Percentiles rank a stretch among this genome's conserved stretches.
phyloP scores from a whole-genome alignment of 108 stramenopile genomes.

The Poteriospumella lacustris region DNA sequence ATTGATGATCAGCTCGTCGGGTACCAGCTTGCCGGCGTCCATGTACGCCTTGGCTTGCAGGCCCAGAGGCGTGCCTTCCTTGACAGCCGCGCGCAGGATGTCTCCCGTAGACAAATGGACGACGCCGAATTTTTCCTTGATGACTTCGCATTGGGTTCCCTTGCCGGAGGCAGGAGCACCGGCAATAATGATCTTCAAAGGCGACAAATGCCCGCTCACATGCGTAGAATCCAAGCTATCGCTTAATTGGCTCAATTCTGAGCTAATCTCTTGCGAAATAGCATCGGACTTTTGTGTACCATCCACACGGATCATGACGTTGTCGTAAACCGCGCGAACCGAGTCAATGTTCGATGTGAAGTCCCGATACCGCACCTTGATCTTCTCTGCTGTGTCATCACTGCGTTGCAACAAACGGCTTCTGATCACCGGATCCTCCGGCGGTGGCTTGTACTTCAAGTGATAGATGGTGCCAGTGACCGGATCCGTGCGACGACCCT shows the following conservation, averaged over 20 bases:
- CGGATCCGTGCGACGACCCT: constrained; percentile 88
- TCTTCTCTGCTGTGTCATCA: constrained; percentile 96
- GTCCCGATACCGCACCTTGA: constrained; percentile 72
- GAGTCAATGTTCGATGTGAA: constrained; percentile 71
- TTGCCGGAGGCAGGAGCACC: constrained; percentile 94
- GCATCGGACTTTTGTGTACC: constrained; percentile 30
- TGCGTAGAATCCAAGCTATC: too few relatives aligned
- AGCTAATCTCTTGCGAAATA: constrained; percentile 30
- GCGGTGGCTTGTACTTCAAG: constrained; percentile 80
- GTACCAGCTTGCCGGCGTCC: constrained; percentile 86
- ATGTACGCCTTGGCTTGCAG: constrained; percentile 72
- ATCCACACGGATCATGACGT: constrained; percentile 36
- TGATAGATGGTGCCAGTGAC: constrained; percentile 93
- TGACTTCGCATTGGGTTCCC: constrained; percentile 76
- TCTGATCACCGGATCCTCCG: constrained; percentile 62
- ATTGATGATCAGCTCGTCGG: constrained; percentile 93
- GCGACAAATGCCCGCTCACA: too few relatives aligned
- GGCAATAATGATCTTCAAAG: constrained; percentile 68
- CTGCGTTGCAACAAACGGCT: constrained; percentile 69
- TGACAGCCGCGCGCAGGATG: constrained; percentile 62
- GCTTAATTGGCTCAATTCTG: constrained; percentile 25
- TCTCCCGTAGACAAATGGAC: constrained; percentile 80
- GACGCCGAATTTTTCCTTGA: constrained; percentile 63
- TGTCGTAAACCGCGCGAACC: constrained; percentile 42
- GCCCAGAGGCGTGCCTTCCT: constrained; percentile 53